Conservation (phyloP, 192 early-diverging fungal genomes). For the Rhizophlyctis rosea region DNA sequence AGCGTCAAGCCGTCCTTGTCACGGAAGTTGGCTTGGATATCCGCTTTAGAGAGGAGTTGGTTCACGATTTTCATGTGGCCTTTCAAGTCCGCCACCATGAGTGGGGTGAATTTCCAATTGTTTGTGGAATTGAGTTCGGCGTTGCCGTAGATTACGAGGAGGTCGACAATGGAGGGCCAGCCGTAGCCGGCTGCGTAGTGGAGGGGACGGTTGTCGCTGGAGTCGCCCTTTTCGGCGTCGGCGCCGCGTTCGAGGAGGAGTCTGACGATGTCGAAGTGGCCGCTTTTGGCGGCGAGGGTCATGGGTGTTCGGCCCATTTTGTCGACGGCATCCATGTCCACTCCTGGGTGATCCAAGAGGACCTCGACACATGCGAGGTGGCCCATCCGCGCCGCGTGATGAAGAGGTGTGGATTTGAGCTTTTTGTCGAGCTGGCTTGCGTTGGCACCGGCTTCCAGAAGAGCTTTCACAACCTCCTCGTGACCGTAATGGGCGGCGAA, state of each 20-base stretch:
- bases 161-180: constrained; percentile 31
- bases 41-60: constrained; percentile 30
- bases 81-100: constrained; percentile 52
- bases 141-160: constrained; percentile 38
- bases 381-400: constrained; percentile 17
- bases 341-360: constrained; percentile 39
- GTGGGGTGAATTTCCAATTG: constrained; percentile 48
- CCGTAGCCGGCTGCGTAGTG: constrained; percentile 54
- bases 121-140: constrained; percentile 40
- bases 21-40: constrained; percentile 44
- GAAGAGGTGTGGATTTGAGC: constrained; percentile 24
- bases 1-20: constrained; percentile 47
- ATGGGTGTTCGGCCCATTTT: constrained; percentile 29
- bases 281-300: constrained; percentile 34
- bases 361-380: constrained; percentile 35
- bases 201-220: constrained; percentile 41
- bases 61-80: constrained; percentile 46
- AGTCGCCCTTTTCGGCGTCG: constrained; percentile 42
- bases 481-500: constrained; percentile 33
- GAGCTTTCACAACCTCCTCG: constrained; percentile 27
- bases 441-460: constrained; percentile 39
- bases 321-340: constrained; percentile 33
- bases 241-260: constrained; percentile 41
- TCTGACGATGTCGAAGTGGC: constrained; percentile 39
- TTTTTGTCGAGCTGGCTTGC: constrained; percentile 30